phyloP scores from a whole-genome alignment of 176 grass and related monocot species.

The Oryza meyeriana region DNA sequence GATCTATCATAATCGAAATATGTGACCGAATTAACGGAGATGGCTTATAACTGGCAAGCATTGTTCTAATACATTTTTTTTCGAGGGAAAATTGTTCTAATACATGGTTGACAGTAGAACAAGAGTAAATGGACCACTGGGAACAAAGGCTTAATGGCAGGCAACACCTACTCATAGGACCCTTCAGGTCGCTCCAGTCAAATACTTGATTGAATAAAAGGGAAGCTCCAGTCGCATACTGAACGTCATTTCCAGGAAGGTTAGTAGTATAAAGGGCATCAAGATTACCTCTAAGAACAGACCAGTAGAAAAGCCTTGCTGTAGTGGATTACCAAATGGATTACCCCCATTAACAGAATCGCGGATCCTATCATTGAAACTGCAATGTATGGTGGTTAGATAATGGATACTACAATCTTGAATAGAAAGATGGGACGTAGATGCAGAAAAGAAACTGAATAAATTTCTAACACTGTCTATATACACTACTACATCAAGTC shows the following conservation, averaged over 20 bases:
- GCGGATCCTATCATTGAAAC: conserved; percentile 96
- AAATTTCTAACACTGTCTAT: not conserved
- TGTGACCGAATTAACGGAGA: not conserved
- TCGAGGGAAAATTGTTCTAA: no score
- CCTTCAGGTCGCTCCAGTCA: not conserved
- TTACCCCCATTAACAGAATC: conserved; percentile 89
- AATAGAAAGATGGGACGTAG: not conserved
- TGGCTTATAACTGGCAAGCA: not conserved
- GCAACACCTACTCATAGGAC: not conserved
- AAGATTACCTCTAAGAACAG: conserved; percentile 73
- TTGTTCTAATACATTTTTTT: not conserved
- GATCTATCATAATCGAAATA: not conserved
- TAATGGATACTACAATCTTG: not conserved
- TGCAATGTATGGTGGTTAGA: conserved; percentile 19
- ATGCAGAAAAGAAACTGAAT: conserved; percentile 2
- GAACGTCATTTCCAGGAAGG: not conserved
- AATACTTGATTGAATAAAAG: not conserved
- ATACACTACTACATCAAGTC: not conserved
- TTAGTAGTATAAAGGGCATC: not conserved
- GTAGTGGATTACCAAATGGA: conserved; percentile 86
- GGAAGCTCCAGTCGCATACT: not conserved
- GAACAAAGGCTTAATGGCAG: not conserved
- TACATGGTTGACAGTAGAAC: not conserved
- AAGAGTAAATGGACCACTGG: not conserved
- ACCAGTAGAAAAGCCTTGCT: conserved; percentile 88